These are phyloP conservation scores for Collybia sp. DNA, from an alignment of 768 basidiomycete species.

Conservation along the genomic window DNA sequence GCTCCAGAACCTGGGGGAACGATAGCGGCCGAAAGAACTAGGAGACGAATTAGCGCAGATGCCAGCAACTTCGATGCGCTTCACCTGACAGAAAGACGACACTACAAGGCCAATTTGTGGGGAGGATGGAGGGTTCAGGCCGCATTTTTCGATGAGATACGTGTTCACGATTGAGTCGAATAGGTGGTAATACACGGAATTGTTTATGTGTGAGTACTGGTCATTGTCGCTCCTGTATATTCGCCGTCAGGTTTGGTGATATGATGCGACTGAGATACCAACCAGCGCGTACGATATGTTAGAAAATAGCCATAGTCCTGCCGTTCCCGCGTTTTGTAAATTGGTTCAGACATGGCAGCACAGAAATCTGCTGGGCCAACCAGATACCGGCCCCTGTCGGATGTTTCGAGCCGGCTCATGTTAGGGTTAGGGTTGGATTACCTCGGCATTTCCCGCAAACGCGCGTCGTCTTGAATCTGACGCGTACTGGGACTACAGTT, in stretches of 20 bases:
- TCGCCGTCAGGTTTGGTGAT: background rate
- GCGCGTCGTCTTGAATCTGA: conserved; percentile 12
- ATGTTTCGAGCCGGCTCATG: background rate
- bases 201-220: conserved; percentile 81
- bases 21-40: conserved; percentile 71
- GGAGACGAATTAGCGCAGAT: background rate
- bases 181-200: conserved; percentile 74
- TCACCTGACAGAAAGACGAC: conserved; percentile 67
- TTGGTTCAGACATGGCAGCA: conserved; percentile 16
- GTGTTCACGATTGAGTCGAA: conserved; percentile 82
- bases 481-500: conserved; percentile 12
- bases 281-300: conserved; percentile 70
- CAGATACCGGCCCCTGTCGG: no score
- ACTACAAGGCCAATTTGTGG: conserved; percentile 71
- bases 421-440: conserved; percentile 12
- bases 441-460: conserved; percentile 14
- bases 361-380: background rate
- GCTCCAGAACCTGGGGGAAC: conserved; percentile 66
- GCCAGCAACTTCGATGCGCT: background rate
- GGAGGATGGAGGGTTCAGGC: conserved; percentile 44
- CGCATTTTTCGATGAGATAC: conserved; percentile 67
- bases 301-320: conserved; percentile 58
- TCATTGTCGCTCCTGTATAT: conserved; percentile 81
- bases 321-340: conserved; percentile 35
- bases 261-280: conserved; percentile 10